Base-by-base conservation (phyloP, 345 rosid genomes). In the Triadica sebifera region DNA sequence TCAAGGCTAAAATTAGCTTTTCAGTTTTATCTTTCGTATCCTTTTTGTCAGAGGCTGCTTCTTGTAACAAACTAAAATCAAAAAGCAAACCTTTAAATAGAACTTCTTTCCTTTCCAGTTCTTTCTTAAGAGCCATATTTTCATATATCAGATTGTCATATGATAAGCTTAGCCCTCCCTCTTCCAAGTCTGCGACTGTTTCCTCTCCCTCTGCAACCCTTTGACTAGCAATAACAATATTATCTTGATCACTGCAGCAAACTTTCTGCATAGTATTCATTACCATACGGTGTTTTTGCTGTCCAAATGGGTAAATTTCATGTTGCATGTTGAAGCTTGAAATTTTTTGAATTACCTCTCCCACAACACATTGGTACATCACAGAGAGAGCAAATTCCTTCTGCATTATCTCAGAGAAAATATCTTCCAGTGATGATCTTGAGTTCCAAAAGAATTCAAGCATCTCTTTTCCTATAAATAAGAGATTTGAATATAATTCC, bases 1-100 rank as follows among this genome's bases (percentile, higher is more conserved):
- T 81, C 82, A 89, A 79, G 46, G 81, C 82, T 34, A 79, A 75
- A 75, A 84, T 78, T 64, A 85, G 77, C 75, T 82, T 88, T 81
- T 90, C 88, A 72, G 87, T 84, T 86, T 92, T 92, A 81, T 90
- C 91, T 86, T 86, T 88, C 47, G 86, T 75, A 34, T 92, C 93
- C 78, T 83, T 89, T 63, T 78, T 84, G 69, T 81, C 80, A 55
- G 97, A 90, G 78, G 92, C 88, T n/a, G 92, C 85, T 86, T 94
- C 98, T 75, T 94, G 97, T 78, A 94, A 82, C 81, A 94, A 85
- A 83, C 89, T 83, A 77, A 94, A 85, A 85, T 94, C 98, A 82
- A 94, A 94, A 78, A 89, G 91, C 86, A 94, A 82, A 76, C 97
- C 97, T 82, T 89, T 89, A 71, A 90, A 78, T 71, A 90, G 76